Evolutionary conservation across 805 yeast species (phyloP), one percentile per base, ranked within the genome.

Genomic region (Danielia oregonensis): DNA sequence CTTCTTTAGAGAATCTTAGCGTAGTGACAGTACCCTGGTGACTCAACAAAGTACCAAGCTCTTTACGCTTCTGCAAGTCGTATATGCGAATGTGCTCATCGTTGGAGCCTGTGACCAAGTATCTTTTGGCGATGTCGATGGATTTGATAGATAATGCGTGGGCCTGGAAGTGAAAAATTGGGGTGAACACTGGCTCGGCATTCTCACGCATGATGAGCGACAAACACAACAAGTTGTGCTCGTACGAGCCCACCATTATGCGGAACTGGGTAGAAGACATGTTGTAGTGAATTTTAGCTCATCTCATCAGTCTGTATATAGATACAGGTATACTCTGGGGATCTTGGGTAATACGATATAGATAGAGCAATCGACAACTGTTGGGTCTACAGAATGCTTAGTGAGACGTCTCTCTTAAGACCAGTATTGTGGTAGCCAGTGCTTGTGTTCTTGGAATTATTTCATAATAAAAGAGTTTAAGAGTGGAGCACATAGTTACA

Each of bases 61-160:
- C 98, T 51, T 87, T 87, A 53, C 98, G 76, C 55, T 86, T 87
- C 52, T 88, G 96, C 42, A 93, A 67, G 63, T 93, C 98, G 57
- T 93, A 93, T 12, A 93, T 85, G 49, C 95, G 79, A 39, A 93
- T 88, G 55, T 86, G 95, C 58, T 93, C 97, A 57, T 93, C 98
- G 55, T 91, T 91, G 4, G 95, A 81, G 4, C 97, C 98, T 3
- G 95, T 84, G 3, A 88, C 97, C 26, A 93, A 65, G 54, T 87
- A 88, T 52, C 96, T 70, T 49, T 77, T 82, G 18, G 93, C 86
- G 14, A 80, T 67, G 43, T 91, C 96, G 46, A 93, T 70, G 30
- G 93, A 73, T 57, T 89, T 82, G 36, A 93, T 86, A 23, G 96
- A 84, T 33, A 87, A 71, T 0, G 96, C 70, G 61, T 93, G 98